Conservation (phyloP, 2,329 filamentous ascomycete genomes). For the Colletotrichum tabaci region DNA sequence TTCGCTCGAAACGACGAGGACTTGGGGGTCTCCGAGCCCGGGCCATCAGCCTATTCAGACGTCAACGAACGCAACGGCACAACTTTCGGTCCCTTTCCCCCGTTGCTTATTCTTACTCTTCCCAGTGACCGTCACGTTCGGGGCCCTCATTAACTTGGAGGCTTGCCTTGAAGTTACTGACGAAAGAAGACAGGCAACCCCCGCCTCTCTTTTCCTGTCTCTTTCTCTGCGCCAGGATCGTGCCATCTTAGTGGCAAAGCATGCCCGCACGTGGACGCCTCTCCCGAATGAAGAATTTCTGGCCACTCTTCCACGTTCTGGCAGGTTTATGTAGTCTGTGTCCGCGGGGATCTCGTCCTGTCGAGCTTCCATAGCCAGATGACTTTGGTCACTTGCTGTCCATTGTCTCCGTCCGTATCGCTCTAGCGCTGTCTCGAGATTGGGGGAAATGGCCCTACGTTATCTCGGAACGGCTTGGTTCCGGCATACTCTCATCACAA, state of each 20-base stretch:
- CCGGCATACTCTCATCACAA: not conserved
- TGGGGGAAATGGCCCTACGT: not conserved
- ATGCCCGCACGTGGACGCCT: not conserved
- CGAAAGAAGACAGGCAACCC: not conserved
- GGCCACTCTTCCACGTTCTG: too few species aligned
- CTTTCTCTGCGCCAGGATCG: not conserved
- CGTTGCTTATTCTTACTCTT: not conserved
- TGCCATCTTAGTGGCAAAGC: not conserved
- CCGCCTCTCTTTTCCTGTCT: not conserved
- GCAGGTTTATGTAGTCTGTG: too few species aligned
- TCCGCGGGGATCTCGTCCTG: not conserved
- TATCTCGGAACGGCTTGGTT: not conserved
- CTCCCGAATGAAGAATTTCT: not conserved
- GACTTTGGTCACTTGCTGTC: not conserved
- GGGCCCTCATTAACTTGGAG: too few species aligned
- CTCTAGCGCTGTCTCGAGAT: not conserved
- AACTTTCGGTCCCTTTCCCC: not conserved
- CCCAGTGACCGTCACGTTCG: too few species aligned
- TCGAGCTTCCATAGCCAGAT: not conserved
- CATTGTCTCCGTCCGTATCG: not conserved
- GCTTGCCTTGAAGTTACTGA: not conserved
- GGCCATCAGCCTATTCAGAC: constrained; percentile 36
- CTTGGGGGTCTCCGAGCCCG: constrained; percentile 1
- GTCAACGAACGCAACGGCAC: constrained; percentile 8
- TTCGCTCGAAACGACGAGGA: not conserved